Conservation (phyloP, 176 grass and related monocot genomes). For the Zea mays region Zm-B73-REFERENCE-NAM-5.0 NC_050097.1:6218501-6219000, state of each 20-base stretch:
- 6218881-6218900: constrained; percentile 15
- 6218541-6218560: not conserved
- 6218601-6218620: constrained; percentile 54
- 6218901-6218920: constrained; percentile 9
- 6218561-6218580: constrained; percentile 48
- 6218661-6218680: not conserved
- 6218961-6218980: constrained; percentile 38
- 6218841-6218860: too few species aligned
- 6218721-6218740: not conserved
- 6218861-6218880: constrained; percentile 34
- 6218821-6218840: not conserved
- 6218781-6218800: constrained; percentile 21
- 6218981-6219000: constrained; percentile 23
- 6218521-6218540: not conserved
- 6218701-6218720: not conserved
- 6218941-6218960: constrained; percentile 11
- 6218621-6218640: constrained; percentile 37
- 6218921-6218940: constrained; percentile 5
- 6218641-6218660: constrained; percentile 56
- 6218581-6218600: constrained; percentile 48
- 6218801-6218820: constrained; percentile 20
- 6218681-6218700: not conserved
- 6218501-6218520: not conserved
- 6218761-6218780: not conserved
- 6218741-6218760: constrained; percentile 5